Conservation (phyloP, 2,329 filamentous ascomycete species). For the Fusarium sp. region DNA sequence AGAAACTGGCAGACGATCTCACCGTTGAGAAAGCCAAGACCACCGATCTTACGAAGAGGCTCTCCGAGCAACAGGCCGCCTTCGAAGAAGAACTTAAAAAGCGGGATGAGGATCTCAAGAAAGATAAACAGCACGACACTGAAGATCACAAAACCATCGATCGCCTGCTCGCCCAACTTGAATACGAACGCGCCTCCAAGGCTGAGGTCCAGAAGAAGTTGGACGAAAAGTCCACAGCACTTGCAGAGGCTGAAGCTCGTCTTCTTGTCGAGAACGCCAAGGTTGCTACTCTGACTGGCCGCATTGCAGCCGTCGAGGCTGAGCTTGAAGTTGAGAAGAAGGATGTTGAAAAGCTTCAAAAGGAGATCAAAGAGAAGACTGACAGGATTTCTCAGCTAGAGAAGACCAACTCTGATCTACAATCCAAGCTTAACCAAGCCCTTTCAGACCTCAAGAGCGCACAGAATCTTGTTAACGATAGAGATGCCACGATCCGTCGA, state of each 20-base stretch:
- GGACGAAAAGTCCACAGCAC: neutral
- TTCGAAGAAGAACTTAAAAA: neutral
- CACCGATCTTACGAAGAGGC: neutral
- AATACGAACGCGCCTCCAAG: neutral
- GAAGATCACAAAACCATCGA: constrained; percentile 1
- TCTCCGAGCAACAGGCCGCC: neutral
- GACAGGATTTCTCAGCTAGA: neutral
- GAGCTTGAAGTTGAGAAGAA: neutral
- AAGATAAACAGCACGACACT: neutral
- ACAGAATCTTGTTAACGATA: neutral
- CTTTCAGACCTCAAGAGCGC: neutral
- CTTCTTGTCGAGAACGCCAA: neutral
- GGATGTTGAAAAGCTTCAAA: neutral
- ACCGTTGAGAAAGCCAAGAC: constrained; percentile 2
- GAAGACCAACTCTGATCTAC: neutral
- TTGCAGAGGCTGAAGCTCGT: neutral
- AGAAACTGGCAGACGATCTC: neutral
- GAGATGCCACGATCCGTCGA: neutral
- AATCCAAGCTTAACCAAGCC: neutral
- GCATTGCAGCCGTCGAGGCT: neutral
- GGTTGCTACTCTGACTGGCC: neutral
- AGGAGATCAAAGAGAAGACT: neutral
- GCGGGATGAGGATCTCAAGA: neutral
- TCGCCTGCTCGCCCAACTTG: neutral
- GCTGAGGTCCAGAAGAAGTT: constrained; percentile 6